These are phyloP conservation scores for Basidiobolus heterosporus DNA, from an alignment of 371 early-diverging fungal genomes.

Conservation along the genomic window DNA sequence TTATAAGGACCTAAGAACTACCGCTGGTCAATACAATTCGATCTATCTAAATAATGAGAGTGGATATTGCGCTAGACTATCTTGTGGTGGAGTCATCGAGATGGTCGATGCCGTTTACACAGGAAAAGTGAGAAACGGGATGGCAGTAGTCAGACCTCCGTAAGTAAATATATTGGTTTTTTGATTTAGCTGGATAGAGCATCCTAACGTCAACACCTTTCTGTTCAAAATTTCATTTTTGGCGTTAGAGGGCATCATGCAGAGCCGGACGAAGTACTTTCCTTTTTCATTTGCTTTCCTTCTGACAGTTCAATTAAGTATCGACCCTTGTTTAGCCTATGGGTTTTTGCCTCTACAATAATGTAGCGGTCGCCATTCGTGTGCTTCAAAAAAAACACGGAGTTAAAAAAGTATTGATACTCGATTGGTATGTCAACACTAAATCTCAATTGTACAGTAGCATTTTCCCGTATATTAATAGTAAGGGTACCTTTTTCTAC, in stretches of 20 bases:
- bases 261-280: constrained; percentile 32
- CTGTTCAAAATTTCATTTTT: background rate
- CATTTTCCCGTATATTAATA: too few species aligned
- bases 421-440: constrained; percentile 62
- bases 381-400: constrained; percentile 18
- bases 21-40: constrained; percentile 25
- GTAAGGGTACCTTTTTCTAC: too few species aligned
- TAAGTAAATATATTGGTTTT: background rate
- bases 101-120: constrained; percentile 45
- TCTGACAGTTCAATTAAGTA: background rate
- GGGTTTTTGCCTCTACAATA: constrained; percentile 85
- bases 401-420: constrained; percentile 46
- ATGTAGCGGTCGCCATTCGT: constrained; percentile 24
- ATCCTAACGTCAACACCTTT: background rate
- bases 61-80: constrained; percentile 35
- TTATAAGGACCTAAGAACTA: constrained; percentile 5
- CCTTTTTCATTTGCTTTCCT: background rate
- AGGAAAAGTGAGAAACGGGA: constrained; percentile 47
- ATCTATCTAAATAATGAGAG: constrained; percentile 53
- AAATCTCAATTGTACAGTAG: background rate
- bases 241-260: constrained; percentile 66
- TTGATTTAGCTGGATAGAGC: too few species aligned
- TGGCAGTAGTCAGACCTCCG: constrained; percentile 75
- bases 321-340: constrained; percentile 12
- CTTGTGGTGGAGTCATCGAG: constrained; percentile 61